phyloP scores from a whole-genome alignment of 306 rosid genomes.

The Vigna radiata region DNA sequence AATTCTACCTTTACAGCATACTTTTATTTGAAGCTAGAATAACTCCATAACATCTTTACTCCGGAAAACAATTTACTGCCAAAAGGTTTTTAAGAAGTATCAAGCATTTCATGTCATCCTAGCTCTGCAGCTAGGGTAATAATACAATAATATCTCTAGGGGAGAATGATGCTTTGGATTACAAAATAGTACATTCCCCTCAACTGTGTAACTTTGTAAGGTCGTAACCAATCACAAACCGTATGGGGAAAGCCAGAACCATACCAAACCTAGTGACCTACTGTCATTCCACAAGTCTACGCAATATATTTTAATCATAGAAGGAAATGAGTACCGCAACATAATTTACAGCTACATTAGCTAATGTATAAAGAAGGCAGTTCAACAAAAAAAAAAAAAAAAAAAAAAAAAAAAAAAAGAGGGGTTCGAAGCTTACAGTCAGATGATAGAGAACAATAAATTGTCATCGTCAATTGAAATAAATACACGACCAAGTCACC shows the following conservation, averaged over 20 bases:
- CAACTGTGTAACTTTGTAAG: neutral
- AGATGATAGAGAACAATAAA: slow-evolving; percentile 10
- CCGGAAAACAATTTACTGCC: slow-evolving; percentile 1
- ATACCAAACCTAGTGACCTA: slow-evolving; percentile 5
- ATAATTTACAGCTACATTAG: slow-evolving; percentile 5
- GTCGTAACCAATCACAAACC: neutral
- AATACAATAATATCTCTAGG: slow-evolving; percentile 21
- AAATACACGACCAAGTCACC: neutral
- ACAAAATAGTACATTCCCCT: neutral
- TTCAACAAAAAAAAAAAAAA: neutral
- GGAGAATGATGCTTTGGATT: slow-evolving; percentile 9
- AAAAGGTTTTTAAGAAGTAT: slow-evolving; percentile 35
- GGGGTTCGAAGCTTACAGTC: neutral
- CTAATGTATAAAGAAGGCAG: neutral
- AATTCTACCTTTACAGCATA: neutral
- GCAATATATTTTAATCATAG: slow-evolving; percentile 10
- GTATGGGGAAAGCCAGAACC: neutral
- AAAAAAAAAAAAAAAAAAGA: neutral
- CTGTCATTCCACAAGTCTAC: slow-evolving; percentile 14
- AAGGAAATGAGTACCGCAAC: slow-evolving; percentile 1
- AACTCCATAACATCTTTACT: slow-evolving; percentile 24
- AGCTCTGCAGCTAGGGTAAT: slow-evolving; percentile 18
- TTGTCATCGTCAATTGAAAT: neutral
- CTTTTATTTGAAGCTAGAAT: slow-evolving; percentile 1
- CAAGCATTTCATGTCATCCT: slow-evolving; percentile 30